phyloP scores from a whole-genome alignment of 495 filamentous ascomycete genomes.

The Penicillium atrosanguineum region DNA sequence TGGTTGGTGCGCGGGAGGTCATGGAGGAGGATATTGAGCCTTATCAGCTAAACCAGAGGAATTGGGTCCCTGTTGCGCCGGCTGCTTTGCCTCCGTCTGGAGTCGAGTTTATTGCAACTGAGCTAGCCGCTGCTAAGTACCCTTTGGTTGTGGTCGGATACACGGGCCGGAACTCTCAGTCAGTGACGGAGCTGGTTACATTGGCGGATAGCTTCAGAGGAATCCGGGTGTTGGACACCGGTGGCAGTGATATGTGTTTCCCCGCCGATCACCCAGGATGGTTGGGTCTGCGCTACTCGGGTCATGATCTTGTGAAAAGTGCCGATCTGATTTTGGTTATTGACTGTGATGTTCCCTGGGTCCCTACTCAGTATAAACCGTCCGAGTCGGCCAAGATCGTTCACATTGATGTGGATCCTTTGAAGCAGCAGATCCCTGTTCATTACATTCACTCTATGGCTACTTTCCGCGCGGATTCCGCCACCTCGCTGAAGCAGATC shows the following conservation, averaged over 20 bases:
- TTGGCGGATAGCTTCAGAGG: conserved; percentile 77
- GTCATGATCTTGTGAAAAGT: conserved; percentile 68
- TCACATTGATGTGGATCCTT: conserved; percentile 82
- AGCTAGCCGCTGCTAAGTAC: conserved; percentile 68
- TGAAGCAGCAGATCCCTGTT: conserved; percentile 84
- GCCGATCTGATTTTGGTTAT: conserved; percentile 85
- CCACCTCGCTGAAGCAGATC: conserved; percentile 70
- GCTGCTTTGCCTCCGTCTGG: conserved; percentile 68
- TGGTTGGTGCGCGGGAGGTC: conserved; percentile 79
- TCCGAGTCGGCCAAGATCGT: conserved; percentile 61
- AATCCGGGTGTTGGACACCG: conserved; percentile 81
- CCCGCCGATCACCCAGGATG: conserved; percentile 73
- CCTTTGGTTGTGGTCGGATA: conserved; percentile 85
- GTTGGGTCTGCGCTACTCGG: conserved; percentile 74
- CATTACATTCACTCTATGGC: conserved; percentile 74
- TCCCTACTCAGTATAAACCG: conserved; percentile 59
- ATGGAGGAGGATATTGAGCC: conserved; percentile 91
- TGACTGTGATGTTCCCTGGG: conserved; percentile 81
- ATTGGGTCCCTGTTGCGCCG: conserved; percentile 75
- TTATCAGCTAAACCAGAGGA: conserved; percentile 67
- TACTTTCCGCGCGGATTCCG: conserved; percentile 73
- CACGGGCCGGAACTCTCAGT: conserved; percentile 69
- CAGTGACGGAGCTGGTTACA: conserved; percentile 69
- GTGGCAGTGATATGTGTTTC: conserved; percentile 95
- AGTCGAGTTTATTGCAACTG: conserved; percentile 64